Evolutionary conservation across 202 grass and related monocot species (phyloP).

Genomic region (Miscanthus sacchariflorus): DNA sequence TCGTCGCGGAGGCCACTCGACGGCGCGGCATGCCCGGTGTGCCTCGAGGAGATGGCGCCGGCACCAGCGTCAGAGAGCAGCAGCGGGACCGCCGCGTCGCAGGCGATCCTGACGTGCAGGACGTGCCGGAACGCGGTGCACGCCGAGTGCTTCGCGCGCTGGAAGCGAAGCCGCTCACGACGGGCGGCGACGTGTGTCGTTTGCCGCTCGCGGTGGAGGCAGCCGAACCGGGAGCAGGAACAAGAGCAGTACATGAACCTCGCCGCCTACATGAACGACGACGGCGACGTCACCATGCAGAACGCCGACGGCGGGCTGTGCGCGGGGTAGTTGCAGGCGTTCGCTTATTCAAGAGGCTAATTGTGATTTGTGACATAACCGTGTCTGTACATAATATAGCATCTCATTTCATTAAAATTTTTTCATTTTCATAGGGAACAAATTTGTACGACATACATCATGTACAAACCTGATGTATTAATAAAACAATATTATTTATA

Average conservation of each 20-base stretch:
- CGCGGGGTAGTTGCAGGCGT: conserved; percentile 20
- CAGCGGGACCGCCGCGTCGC: not conserved
- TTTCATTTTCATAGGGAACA: not conserved
- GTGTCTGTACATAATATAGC: conserved; percentile 40
- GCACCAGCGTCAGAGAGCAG: not conserved
- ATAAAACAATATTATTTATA: not conserved
- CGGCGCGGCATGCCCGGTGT: conserved; percentile 73
- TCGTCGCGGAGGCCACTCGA: conserved; percentile 37
- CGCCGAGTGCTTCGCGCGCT: conserved; percentile 81
- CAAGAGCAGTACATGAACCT: conserved; percentile 76
- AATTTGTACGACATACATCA: not conserved
- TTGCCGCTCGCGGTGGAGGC: conserved; percentile 87
- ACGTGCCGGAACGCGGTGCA: conserved; percentile 91
- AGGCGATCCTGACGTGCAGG: conserved; percentile 65
- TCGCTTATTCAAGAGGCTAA: conserved; percentile 1
- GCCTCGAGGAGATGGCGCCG: conserved; percentile 80
- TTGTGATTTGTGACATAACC: not conserved
- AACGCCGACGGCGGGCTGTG: conserved; percentile 51
- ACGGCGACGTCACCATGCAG: conserved; percentile 44
- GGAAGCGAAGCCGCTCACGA: conserved; percentile 78
- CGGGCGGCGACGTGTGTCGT: conserved; percentile 88
- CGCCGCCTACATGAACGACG: conserved; percentile 68
- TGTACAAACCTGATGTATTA: not conserved
- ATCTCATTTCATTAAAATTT: conserved; percentile 46
- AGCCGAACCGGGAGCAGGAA: conserved; percentile 43